Conservation (phyloP, 768 basidiomycete species). For the Vararia minispora region DNA sequence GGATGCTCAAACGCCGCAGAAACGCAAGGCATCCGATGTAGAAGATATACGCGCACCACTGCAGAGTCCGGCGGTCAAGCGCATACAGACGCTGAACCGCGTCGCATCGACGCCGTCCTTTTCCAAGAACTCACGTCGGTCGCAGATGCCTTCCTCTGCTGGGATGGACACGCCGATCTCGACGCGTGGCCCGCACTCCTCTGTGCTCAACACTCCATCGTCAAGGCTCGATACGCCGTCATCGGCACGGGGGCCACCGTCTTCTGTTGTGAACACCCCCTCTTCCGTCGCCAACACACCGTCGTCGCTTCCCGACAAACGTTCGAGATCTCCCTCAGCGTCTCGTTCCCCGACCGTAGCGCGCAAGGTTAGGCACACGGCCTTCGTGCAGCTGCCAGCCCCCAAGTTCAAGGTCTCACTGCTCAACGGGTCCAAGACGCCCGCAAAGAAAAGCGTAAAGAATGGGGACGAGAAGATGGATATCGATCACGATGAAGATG, state of each 20-base stretch:
- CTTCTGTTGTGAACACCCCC: too few relatives aligned
- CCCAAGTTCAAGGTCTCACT: slow-evolving; percentile 18
- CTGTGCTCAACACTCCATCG: too few relatives aligned
- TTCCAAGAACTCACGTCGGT: slow-evolving; percentile 8
- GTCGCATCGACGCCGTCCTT: slow-evolving; percentile 7
- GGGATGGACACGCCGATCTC: slow-evolving; percentile 20
- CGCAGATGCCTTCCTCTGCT: slow-evolving; percentile 15
- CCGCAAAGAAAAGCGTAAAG: slow-evolving; percentile 13
- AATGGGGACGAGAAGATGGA: slow-evolving; percentile 3
- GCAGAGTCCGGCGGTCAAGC: slow-evolving; percentile 55
- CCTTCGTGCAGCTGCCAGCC: slow-evolving; percentile 1
- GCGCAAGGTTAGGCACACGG: slow-evolving; percentile 5
- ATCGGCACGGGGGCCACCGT: too few relatives aligned
- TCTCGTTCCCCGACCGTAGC: slow-evolving; percentile 11
- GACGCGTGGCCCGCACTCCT: too few relatives aligned
- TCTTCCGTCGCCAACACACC: too few relatives aligned
- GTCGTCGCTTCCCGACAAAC: slow-evolving; percentile 1
- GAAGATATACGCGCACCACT: too few relatives aligned
- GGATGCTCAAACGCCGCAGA: slow-evolving; percentile 44
- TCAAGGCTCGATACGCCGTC: too few relatives aligned
- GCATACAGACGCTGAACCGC: slow-evolving; percentile 26
- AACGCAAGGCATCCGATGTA: slow-evolving; percentile 59
- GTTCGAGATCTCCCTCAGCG: slow-evolving; percentile 6
- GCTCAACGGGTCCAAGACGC: slow-evolving; percentile 17
- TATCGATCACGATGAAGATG: slow-evolving; percentile 12